A percentile compares a stretch with the other conserved stretches of the same genome.
phyloP scores from a whole-genome alignment of 192 early-diverging fungal genomes.

The Phlyctochytrium planicorne region DNA sequence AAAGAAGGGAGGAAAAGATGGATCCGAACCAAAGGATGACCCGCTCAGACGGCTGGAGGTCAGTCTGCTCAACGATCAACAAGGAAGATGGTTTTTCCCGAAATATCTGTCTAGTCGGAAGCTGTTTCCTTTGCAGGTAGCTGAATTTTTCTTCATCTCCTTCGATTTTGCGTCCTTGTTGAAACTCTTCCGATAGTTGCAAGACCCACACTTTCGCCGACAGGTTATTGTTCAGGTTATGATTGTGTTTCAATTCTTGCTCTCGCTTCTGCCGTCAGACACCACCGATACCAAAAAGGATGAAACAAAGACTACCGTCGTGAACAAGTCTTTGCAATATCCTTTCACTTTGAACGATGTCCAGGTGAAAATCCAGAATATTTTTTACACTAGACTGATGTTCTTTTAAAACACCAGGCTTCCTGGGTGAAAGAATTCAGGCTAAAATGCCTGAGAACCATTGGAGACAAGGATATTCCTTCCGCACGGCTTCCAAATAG shows the following conservation, averaged over 20 bases:
- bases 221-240: slow-evolving; percentile 83
- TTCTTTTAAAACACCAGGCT: slow-evolving; percentile 33
- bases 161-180: background rate
- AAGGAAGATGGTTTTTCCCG: slow-evolving; percentile 71
- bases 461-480: slow-evolving; percentile 51
- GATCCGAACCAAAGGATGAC: no score
- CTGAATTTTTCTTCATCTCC: slow-evolving; percentile 13
- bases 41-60: no score
- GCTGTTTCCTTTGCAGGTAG: slow-evolving; percentile 72
- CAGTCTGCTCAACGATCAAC: no score
- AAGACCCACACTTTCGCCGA: slow-evolving; percentile 79
- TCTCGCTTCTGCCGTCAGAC: slow-evolving; percentile 48
- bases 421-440: slow-evolving; percentile 55
- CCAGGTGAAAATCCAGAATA: slow-evolving; percentile 21
- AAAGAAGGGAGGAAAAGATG: no score
- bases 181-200: slow-evolving; percentile 54
- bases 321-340: slow-evolving; percentile 59
- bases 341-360: slow-evolving; percentile 28
- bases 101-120: slow-evolving; percentile 73
- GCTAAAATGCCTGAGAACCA: slow-evolving; percentile 42
- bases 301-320: slow-evolving; percentile 29
- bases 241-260: slow-evolving; percentile 80
- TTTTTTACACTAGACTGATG: slow-evolving; percentile 23
- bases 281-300: no score
- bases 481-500: background rate